Evolutionary conservation across 192 early-diverging fungal species (phyloP).

Genomic region (Coemansia sp.): DNA sequence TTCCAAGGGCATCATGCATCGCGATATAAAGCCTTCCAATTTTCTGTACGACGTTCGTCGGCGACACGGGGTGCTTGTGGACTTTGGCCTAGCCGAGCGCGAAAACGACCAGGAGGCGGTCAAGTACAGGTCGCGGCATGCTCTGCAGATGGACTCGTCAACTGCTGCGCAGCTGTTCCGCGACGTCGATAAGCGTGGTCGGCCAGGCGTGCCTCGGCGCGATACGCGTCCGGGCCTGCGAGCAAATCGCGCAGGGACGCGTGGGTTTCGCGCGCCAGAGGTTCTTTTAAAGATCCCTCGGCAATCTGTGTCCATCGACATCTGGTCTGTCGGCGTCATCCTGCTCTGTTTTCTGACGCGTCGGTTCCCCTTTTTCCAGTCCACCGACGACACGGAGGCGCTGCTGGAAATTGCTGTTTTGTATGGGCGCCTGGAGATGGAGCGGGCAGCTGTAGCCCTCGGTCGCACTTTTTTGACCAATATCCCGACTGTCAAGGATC

Average conservation of each 20-base stretch:
- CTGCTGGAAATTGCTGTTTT: conserved; percentile 78
- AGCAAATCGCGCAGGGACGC: conserved; percentile 87
- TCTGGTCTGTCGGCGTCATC: conserved; percentile 92
- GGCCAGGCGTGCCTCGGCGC: conserved; percentile 45
- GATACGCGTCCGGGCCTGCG: conserved; percentile 59
- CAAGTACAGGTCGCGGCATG: conserved; percentile 24
- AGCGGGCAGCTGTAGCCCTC: conserved; percentile 59
- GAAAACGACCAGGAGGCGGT: conserved; percentile 44
- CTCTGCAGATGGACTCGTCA: conserved; percentile 46
- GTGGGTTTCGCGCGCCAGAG: conserved; percentile 92
- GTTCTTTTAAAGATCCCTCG: conserved; percentile 75
- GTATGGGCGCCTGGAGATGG: conserved; percentile 76
- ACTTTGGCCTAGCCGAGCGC: conserved; percentile 88
- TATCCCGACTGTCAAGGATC: conserved; percentile 50
- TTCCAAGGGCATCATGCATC: conserved; percentile 69
- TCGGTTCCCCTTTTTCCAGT: conserved; percentile 87
- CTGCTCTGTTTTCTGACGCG: conserved; percentile 75
- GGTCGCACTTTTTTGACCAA: conserved; percentile 53
- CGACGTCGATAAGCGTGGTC: conserved; percentile 37
- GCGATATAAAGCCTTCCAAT: conserved; percentile 94
- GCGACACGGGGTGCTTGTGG: conserved; percentile 78
- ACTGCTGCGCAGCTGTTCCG: conserved; percentile 45
- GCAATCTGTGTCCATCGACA: conserved; percentile 82
- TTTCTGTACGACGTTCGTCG: conserved; percentile 78
- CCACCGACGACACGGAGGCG: conserved; percentile 80